Evolutionary conservation across 176 grass and related monocot species (phyloP).

Genomic region (Areca catechu): DNA sequence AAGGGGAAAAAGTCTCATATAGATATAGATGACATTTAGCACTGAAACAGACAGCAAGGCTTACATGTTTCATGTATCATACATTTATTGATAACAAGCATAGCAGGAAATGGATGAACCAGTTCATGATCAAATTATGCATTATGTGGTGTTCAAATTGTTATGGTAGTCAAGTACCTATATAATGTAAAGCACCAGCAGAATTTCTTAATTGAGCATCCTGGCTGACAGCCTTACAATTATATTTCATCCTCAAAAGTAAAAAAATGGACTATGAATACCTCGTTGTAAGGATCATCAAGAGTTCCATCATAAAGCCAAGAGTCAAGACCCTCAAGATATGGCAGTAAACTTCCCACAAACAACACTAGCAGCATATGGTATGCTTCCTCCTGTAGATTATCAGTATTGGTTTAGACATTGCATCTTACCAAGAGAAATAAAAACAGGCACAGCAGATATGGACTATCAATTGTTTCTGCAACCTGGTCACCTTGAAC

Average conservation of each 20-base stretch:
- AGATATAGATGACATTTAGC: too few species aligned
- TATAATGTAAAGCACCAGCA: background rate
- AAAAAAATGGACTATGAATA: constrained; percentile 22
- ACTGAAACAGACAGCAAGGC: too few species aligned
- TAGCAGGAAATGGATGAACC: too few species aligned
- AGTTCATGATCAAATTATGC: too few species aligned
- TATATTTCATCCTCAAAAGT: constrained; percentile 1
- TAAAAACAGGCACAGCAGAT: constrained; percentile 9
- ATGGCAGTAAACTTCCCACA: constrained; percentile 67
- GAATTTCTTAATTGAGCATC: background rate
- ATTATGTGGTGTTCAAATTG: too few species aligned
- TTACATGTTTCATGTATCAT: too few species aligned
- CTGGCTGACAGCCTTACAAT: background rate
- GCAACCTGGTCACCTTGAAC: constrained; percentile 81
- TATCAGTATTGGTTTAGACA: constrained; percentile 21
- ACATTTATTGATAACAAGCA: too few species aligned
- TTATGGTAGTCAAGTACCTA: too few species aligned
- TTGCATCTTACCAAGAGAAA: background rate
- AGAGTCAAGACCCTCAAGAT: constrained; percentile 83
- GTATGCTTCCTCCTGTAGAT: constrained; percentile 60
- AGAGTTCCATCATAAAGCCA: constrained; percentile 98
- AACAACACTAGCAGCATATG: constrained; percentile 84
- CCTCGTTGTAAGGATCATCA: constrained; percentile 94
- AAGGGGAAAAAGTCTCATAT: too few species aligned
- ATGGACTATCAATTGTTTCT: constrained; percentile 12